phyloP scores from a whole-genome alignment of 2,329 filamentous ascomycete genomes.

The Penicillium hesseltinei region DNA sequence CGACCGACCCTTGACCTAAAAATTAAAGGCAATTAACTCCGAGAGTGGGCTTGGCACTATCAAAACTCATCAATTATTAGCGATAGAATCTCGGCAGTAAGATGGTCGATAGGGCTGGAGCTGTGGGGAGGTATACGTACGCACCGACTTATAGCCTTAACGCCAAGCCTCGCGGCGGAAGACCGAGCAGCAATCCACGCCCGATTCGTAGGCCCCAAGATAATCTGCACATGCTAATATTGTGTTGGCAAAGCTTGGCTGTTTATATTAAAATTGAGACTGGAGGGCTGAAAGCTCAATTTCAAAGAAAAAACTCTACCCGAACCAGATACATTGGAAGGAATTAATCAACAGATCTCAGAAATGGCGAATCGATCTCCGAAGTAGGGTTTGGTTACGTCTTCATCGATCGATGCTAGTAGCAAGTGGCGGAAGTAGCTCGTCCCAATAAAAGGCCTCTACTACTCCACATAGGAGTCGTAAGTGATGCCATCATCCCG shows the following conservation, averaged over 20 bases:
- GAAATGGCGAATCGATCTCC: neutral
- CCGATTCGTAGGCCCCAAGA: neutral
- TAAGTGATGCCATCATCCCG: constrained; percentile 1
- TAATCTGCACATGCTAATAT: neutral
- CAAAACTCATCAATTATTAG: neutral
- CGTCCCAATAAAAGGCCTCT: neutral
- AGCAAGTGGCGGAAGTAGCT: neutral
- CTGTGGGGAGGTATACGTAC: constrained; percentile 2
- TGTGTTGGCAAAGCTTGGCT: neutral
- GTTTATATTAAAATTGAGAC: neutral
- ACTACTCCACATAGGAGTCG: neutral
- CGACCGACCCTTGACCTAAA: neutral
- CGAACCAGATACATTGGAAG: neutral
- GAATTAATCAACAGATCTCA: neutral
- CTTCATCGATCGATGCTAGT: neutral
- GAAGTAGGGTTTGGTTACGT: neutral
- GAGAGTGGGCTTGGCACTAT: neutral
- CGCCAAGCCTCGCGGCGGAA: constrained; percentile 2
- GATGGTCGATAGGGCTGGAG: neutral
- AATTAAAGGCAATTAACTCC: neutral
- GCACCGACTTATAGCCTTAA: neutral
- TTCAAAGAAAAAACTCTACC: neutral
- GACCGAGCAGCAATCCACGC: neutral
- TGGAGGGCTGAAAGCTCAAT: no score
- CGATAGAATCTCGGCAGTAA: neutral